phyloP scores from a whole-genome alignment of 768 basidiomycete genomes.

The Macrolepiota fuliginosa region DNA sequence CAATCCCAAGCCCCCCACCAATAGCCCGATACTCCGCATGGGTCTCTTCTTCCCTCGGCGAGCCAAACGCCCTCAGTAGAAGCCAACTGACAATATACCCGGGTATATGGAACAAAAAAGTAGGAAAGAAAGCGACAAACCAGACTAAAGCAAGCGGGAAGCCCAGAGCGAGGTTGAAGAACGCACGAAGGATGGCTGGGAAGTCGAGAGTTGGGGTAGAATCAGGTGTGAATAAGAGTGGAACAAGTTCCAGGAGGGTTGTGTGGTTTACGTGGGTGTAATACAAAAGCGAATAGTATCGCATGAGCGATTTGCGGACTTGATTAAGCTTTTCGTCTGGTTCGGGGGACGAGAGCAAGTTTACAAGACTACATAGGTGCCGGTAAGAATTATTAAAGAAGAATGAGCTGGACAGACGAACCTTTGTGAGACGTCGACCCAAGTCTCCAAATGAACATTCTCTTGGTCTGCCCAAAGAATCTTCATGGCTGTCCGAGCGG shows the following conservation, averaged over 20 bases:
- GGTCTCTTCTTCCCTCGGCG: conserved; percentile 58
- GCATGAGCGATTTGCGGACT: conserved; percentile 46
- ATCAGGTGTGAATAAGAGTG: conserved; percentile 8
- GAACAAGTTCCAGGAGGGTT: conserved; percentile 32
- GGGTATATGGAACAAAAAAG: conserved; percentile 53
- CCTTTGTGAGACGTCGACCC: conserved; percentile 57
- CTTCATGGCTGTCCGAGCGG: conserved; percentile 54
- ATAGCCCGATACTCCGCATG: conserved; percentile 71
- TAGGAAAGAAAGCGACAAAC: conserved; percentile 38
- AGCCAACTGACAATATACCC: conserved; percentile 51
- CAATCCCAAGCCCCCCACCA: conserved; percentile 48
- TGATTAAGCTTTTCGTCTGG: background rate
- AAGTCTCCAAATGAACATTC: conserved; percentile 44
- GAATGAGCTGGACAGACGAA: conserved; percentile 25
- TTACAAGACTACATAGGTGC: conserved; percentile 12
- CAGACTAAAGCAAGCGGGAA: conserved; percentile 37
- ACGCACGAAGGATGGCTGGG: conserved; percentile 22
- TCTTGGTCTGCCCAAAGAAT: conserved; percentile 53
- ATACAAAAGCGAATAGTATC: conserved; percentile 55
- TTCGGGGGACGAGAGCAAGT: conserved; percentile 11
- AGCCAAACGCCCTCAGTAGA: conserved; percentile 40
- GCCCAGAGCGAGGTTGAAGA: conserved; percentile 30
- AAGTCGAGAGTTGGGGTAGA: conserved; percentile 15
- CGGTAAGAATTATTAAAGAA: background rate
- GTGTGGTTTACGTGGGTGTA: conserved; percentile 50